These are phyloP conservation scores for Hypoxylon perforatum DNA, from an alignment of 495 filamentous ascomycete genomes.

Conservation along the genomic window DNA sequence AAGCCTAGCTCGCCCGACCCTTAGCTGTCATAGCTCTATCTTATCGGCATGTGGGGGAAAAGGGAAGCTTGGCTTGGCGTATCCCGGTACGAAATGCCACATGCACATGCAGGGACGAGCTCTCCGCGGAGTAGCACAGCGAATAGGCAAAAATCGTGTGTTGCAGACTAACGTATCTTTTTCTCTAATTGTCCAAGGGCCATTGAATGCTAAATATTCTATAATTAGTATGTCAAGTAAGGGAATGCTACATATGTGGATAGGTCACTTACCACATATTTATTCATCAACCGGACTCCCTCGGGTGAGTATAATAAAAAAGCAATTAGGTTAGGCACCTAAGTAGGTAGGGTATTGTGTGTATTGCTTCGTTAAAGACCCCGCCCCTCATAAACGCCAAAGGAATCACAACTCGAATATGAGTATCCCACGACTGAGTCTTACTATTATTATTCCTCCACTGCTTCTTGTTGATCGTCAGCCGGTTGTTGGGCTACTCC, in stretches of 20 bases:
- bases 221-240: neutral
- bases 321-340: neutral
- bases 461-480: constrained; percentile 32
- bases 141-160: constrained; percentile 11
- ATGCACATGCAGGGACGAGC: constrained; percentile 34
- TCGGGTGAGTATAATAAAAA: neutral
- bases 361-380: neutral
- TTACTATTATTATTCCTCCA: constrained; percentile 33
- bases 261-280: constrained; percentile 11
- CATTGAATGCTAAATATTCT: constrained; percentile 6
- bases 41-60: constrained; percentile 45
- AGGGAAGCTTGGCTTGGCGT: constrained; percentile 27
- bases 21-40: constrained; percentile 34
- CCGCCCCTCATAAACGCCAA: neutral
- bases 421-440: neutral
- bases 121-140: constrained; percentile 6
- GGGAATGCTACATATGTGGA: neutral
- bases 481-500: constrained; percentile 24
- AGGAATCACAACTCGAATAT: neutral
- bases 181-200: neutral
- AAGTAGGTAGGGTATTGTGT: neutral
- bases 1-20: constrained; percentile 6
- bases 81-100: constrained; percentile 17
- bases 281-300: constrained; percentile 2
- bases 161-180: neutral